Conservation (phyloP, 164 flowering plant species). For the Hamamelis virginiana region DNA sequence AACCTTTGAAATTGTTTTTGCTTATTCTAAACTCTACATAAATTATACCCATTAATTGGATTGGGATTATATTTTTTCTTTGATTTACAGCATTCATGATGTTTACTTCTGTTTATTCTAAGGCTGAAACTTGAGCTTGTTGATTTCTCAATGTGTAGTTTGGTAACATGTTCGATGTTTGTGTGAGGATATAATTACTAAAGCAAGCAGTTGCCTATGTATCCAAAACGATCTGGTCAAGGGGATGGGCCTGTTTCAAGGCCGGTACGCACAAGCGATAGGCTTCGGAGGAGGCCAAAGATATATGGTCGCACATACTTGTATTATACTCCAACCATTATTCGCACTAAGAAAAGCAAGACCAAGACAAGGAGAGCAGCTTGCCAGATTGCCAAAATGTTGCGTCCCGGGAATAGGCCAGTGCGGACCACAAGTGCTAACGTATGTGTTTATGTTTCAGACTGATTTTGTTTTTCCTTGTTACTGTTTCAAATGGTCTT, state of each 20-base stretch:
- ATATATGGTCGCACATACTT: constrained; percentile 41
- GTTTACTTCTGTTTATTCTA: not conserved
- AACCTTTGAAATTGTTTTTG: not conserved
- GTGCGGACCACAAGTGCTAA: constrained; percentile 29
- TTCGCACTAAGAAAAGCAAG: constrained; percentile 49
- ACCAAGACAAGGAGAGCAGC: constrained; percentile 74
- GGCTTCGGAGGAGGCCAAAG: constrained; percentile 61
- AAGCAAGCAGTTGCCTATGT: constrained; percentile 33
- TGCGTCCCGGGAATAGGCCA: constrained; percentile 46
- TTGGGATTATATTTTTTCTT: too few species aligned
- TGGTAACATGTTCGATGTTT: constrained; percentile 1
- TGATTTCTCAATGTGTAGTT: not conserved
- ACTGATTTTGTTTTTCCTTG: not conserved
- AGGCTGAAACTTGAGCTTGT: not conserved
- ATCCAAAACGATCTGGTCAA: constrained; percentile 50
- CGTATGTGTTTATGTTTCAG: constrained; percentile 30
- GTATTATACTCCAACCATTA: constrained; percentile 40
- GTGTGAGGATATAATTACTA: constrained; percentile 20
- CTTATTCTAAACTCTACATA: too few species aligned
- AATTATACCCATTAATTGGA: too few species aligned
- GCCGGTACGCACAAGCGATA: constrained; percentile 66
- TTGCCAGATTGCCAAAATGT: constrained; percentile 72
- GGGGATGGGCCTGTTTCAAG: constrained; percentile 48
- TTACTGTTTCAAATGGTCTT: not conserved
- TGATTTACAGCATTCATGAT: too few species aligned